A percentile compares a stretch with the other conserved stretches of the same genome.
These are phyloP conservation scores for Strigomonas oncopelti DNA, from an alignment of 208 protist species.

Conservation along the genomic window DNA sequence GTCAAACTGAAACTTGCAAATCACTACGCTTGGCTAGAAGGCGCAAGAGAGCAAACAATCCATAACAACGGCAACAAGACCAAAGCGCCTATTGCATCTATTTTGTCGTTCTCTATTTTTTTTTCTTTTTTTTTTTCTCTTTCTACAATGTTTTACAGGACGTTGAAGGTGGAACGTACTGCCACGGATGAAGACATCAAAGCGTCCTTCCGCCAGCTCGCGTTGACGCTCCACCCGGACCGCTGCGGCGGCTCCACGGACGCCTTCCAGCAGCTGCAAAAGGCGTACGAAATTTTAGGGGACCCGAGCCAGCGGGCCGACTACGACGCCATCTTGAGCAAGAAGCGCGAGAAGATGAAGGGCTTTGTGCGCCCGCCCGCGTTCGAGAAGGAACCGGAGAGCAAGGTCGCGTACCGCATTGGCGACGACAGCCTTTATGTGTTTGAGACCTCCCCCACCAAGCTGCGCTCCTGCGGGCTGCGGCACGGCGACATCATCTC, in stretches of 20 bases:
- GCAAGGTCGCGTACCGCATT: conserved; percentile 51
- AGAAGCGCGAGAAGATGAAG: conserved; percentile 30
- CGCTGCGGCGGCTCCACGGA: conserved; percentile 65
- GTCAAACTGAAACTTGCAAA: no score
- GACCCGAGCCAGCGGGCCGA: conserved; percentile 83
- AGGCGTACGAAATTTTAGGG: conserved; percentile 96
- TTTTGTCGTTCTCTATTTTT: conserved; percentile 5
- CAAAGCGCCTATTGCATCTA: not conserved
- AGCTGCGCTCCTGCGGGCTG: conserved; percentile 52
- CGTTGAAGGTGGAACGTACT: conserved; percentile 52
- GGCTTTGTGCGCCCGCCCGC: conserved; percentile 59
- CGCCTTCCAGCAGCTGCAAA: conserved; percentile 80
- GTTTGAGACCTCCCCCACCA: conserved; percentile 68
- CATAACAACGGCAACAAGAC: not conserved
- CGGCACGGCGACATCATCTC: conserved; percentile 75
- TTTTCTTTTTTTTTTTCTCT: conserved; percentile 4
- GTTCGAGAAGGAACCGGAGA: conserved; percentile 25
- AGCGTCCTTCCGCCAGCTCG: conserved; percentile 76
- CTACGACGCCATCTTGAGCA: conserved; percentile 87
- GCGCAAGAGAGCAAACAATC: no score
- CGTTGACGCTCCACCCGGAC: conserved; percentile 80
- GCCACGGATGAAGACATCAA: conserved; percentile 82
- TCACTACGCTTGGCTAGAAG: no score
- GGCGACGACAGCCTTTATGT: conserved; percentile 65
- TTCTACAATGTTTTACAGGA: conserved; percentile 52